Conservation (phyloP, 129 eudicot genomes). For the Calendula officinalis region DNA sequence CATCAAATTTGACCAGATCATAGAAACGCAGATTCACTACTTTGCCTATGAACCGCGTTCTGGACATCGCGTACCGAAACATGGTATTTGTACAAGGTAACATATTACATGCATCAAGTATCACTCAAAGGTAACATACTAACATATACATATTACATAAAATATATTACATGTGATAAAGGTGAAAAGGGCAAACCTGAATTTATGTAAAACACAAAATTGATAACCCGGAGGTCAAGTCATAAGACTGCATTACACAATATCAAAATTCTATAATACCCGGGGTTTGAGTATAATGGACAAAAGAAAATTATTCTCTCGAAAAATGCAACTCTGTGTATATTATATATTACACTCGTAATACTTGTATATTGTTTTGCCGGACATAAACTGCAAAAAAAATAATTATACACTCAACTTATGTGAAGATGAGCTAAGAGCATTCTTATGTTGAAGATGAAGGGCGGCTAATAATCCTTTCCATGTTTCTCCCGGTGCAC, state of each 20-base stretch:
- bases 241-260: slow-evolving; percentile 32
- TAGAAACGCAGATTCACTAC: too few relatives aligned
- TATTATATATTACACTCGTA: slow-evolving; percentile 34
- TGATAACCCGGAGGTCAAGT: slow-evolving; percentile 30
- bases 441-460: slow-evolving; percentile 80
- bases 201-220: slow-evolving; percentile 34
- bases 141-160: too few relatives aligned
- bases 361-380: slow-evolving; percentile 23
- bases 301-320: slow-evolving; percentile 27
- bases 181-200: slow-evolving; percentile 12
- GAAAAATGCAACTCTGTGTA: slow-evolving; percentile 31
- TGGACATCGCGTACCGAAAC: too few relatives aligned
- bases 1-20: slow-evolving; percentile 21
- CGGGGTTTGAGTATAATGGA: slow-evolving; percentile 1
- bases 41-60: too few relatives aligned
- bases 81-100: too few relatives aligned
- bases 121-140: background rate
- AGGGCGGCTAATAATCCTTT: slow-evolving; percentile 81
- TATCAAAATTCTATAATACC: slow-evolving; percentile 15
- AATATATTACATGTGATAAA: slow-evolving; percentile 2
- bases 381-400: slow-evolving; percentile 10
- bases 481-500: slow-evolving; percentile 88
- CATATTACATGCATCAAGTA: too few relatives aligned
- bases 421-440: slow-evolving; percentile 46
- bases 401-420: slow-evolving; percentile 59